Conservation (phyloP, 164 flowering plant species). For the Macadamia integrifolia region DNA sequence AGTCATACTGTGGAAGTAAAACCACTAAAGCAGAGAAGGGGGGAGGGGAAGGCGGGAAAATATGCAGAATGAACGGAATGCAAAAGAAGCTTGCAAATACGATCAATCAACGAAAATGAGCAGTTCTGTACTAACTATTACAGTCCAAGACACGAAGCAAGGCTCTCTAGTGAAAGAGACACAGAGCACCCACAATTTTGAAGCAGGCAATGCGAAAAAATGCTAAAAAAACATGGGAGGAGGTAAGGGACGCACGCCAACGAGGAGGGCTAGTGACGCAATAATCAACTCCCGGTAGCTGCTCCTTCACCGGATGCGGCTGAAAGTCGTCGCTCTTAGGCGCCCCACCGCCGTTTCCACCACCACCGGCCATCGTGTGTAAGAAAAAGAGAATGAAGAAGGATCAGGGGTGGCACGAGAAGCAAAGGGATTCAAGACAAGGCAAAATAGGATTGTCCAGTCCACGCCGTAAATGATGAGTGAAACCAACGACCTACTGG, state of each 20-base stretch:
- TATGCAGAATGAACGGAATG: not conserved
- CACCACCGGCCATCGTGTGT: conserved; percentile 2
- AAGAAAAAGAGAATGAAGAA: not conserved
- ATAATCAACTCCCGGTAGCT: conserved; percentile 62
- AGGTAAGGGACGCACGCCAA: conserved; percentile 41
- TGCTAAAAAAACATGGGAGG: conserved; percentile 5
- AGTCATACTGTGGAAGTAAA: no score
- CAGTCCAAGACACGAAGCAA: not conserved
- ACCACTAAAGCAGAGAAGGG: no score
- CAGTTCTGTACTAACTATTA: not conserved
- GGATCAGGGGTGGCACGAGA: not conserved
- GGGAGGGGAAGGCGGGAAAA: not conserved
- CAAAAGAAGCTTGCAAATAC: not conserved
- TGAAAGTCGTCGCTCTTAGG: conserved; percentile 38
- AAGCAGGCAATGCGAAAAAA: not conserved
- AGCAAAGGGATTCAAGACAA: not conserved
- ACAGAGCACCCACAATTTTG: not conserved
- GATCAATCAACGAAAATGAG: not conserved
- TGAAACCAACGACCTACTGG: no score
- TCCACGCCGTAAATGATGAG: no score
- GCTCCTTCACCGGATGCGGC: conserved; percentile 72
- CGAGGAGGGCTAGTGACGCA: conserved; percentile 61
- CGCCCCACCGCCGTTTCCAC: conserved; percentile 7
- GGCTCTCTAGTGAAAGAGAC: no score
- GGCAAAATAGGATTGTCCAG: not conserved